These are phyloP conservation scores for Psilocybe cyanescens DNA, from an alignment of 768 basidiomycete species.

Conservation along the genomic window DNA sequence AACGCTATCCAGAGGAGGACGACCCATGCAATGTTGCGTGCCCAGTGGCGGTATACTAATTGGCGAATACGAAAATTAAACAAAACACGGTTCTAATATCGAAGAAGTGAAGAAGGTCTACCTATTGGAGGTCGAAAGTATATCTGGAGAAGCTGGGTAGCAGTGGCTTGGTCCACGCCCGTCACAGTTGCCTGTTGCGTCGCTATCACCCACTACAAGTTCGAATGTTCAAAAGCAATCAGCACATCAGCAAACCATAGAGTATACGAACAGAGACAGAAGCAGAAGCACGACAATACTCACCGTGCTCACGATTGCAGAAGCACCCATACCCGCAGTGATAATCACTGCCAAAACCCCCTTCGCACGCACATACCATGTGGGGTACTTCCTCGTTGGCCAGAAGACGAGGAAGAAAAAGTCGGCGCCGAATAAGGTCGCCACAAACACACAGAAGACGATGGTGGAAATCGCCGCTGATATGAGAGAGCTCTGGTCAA, in stretches of 20 bases:
- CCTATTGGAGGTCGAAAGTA: conserved; percentile 31
- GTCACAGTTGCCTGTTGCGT: conserved; percentile 27
- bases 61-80: not conserved
- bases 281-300: conserved; percentile 9
- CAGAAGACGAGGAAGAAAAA: conserved; percentile 40
- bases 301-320: conserved; percentile 36
- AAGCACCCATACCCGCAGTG: conserved; percentile 29
- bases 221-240: not conserved
- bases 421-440: conserved; percentile 38
- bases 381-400: conserved; percentile 33
- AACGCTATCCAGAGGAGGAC: conserved; percentile 36
- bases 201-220: conserved; percentile 30
- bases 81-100: not conserved
- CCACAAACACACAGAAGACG: conserved; percentile 38
- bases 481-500: conserved; percentile 36
- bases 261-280: too few species aligned
- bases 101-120: conserved; percentile 14
- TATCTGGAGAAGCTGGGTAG: conserved; percentile 18
- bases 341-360: conserved; percentile 25
- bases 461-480: conserved; percentile 33
- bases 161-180: conserved; percentile 22
- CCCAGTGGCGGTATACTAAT: conserved; percentile 31
- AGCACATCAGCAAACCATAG: not conserved
- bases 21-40: conserved; percentile 36
- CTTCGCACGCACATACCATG: conserved; percentile 32